phyloP scores from a whole-genome alignment of 2,329 filamentous ascomycete genomes.

The Fusarium nisikadoi region DNA sequence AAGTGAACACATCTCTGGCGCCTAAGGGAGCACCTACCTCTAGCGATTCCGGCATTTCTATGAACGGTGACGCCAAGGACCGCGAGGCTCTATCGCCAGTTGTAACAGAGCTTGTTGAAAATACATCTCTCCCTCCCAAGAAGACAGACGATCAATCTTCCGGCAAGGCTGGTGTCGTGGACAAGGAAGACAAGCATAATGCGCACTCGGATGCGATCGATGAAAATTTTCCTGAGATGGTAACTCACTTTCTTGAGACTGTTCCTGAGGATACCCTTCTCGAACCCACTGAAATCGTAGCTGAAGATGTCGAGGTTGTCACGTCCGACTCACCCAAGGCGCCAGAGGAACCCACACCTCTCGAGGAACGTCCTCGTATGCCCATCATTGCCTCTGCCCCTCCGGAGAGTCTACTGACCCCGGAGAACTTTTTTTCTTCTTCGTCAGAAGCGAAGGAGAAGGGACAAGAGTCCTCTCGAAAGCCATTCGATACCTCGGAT shows the following conservation, averaged over 20 bases:
- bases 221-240: conserved; percentile 15
- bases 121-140: neutral
- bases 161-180: neutral
- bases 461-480: conserved; percentile 19
- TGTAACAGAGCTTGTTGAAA: conserved; percentile 14
- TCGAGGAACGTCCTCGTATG: conserved; percentile 15
- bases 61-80: conserved; percentile 35
- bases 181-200: conserved; percentile 8
- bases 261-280: conserved; percentile 36
- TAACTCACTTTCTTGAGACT: conserved; percentile 30
- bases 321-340: conserved; percentile 5
- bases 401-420: conserved; percentile 26
- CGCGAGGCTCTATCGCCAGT: neutral
- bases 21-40: conserved; percentile 18
- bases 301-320: conserved; percentile 3
- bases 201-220: conserved; percentile 2
- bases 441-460: conserved; percentile 27
- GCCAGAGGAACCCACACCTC: neutral
- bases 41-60: conserved; percentile 39
- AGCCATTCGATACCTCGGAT: conserved; percentile 26
- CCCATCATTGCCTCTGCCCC: conserved; percentile 30
- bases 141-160: neutral
- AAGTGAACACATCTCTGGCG: neutral
- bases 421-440: conserved; percentile 18
- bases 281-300: conserved; percentile 15